Evolutionary conservation across 2,329 filamentous ascomycete species (phyloP).

Genomic region (Fusarium chlamydosporum): DNA sequence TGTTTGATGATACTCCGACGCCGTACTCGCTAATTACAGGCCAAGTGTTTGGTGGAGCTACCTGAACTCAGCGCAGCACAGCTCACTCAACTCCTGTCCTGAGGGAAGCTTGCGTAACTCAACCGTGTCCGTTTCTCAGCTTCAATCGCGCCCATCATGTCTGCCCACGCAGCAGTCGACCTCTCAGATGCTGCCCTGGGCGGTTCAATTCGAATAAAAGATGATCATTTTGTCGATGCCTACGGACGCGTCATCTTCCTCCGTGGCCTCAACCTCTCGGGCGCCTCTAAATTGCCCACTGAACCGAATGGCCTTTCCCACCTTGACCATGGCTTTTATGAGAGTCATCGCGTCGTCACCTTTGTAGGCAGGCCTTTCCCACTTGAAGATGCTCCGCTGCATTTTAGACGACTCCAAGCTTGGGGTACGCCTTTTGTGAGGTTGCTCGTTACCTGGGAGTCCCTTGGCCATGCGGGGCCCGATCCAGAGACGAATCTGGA

Average conservation of each 20-base stretch:
- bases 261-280: conserved; percentile 60
- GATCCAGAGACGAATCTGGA: conserved; percentile 53
- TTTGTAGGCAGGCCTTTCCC: conserved; percentile 59
- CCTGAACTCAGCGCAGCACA: conserved; percentile 1
- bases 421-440: conserved; percentile 59
- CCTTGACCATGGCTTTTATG: conserved; percentile 59
- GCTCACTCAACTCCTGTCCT: conserved; percentile 5
- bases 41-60: conserved; percentile 41
- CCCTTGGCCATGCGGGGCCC: conserved; percentile 55
- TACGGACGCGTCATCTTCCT: conserved; percentile 58
- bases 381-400: conserved; percentile 56
- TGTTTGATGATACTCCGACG: conserved; percentile 6
- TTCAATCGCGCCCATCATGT: conserved; percentile 32
- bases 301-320: conserved; percentile 56
- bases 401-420: conserved; percentile 56
- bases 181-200: conserved; percentile 56
- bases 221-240: conserved; percentile 54
- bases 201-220: conserved; percentile 51
- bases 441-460: conserved; percentile 61
- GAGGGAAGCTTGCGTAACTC: conserved; percentile 30
- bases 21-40: conserved; percentile 27
- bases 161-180: conserved; percentile 51
- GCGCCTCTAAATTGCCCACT: conserved; percentile 59
- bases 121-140: conserved; percentile 33
- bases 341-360: conserved; percentile 57